Base-by-base conservation (phyloP, 805 yeast genomes). In the Pichia californica region DNA sequence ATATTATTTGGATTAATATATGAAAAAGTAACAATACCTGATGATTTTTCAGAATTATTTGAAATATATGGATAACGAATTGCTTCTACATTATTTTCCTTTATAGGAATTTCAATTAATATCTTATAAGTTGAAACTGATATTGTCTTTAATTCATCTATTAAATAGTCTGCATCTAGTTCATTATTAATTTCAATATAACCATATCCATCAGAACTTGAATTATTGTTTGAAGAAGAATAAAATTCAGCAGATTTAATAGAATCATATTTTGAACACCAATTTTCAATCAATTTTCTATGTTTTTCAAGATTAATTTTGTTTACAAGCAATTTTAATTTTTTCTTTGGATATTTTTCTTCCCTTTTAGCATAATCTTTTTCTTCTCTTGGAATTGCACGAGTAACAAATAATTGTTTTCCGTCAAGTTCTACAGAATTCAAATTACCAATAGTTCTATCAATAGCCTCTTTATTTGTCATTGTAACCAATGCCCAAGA, bases 341-440 rank as follows among this genome's bases (percentile, higher is more conserved):
- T 56, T 38, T 51, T 48, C 32, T 54, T 49, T 18, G 56, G 53
- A 41, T 37, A 34, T 11, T 29, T 26, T 8, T 54, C 52, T 8
- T 41, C 46, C 26, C 32, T 53, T 43, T 48, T 52, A 8, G 52
- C 51, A 38, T 59, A 57, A 5, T 48, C 51, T 32, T 61, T 62
- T 29, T 58, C 54, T 34, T 60, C 64, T 27, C 61, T 56, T 15
- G 66, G 66, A 41, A 62, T 59, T 7, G 64, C 66, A 10, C 60
- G 46, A 3, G 63, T 57, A 26, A 59, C 65, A 51, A 54, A 59
- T 15, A 62, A 41, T 35, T 52, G 54, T 21, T 56, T 57, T 13
- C 54, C 54, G 36, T 61, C 62, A 35, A 62, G 47, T 37, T 58
- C 58, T 28, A 62, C 44, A 4, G 52, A 34, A 38, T 60, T 61